phyloP scores from a whole-genome alignment of 2,329 filamentous ascomycete species.

The Trichoderma afroharzianum region DNA sequence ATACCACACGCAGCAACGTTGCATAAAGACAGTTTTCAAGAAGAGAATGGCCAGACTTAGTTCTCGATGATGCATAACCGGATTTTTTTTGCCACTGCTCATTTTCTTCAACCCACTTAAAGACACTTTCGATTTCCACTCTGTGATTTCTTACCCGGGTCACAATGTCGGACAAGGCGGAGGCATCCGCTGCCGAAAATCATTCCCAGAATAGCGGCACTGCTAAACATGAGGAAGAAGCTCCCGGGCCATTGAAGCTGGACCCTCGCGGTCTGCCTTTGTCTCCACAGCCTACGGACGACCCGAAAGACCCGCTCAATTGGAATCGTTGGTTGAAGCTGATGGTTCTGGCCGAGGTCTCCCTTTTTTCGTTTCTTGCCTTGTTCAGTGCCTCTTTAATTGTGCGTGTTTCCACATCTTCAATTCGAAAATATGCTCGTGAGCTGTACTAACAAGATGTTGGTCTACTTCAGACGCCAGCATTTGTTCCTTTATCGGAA shows the following conservation, averaged over 20 bases:
- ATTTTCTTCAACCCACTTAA: neutral
- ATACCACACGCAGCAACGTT: neutral
- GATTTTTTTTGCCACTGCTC: neutral
- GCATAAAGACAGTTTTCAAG: neutral
- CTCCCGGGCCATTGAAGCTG: neutral
- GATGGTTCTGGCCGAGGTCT: slow-evolving; percentile 8
- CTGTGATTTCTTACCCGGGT: neutral
- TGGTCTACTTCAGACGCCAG: neutral
- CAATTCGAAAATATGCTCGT: neutral
- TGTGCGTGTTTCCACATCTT: neutral
- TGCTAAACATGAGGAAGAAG: slow-evolving; percentile 4
- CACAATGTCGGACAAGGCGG: neutral
- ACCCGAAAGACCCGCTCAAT: slow-evolving; percentile 11
- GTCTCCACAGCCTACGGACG: slow-evolving; percentile 2
- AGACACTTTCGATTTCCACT: neutral
- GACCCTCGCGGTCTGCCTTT: slow-evolving; percentile 6
- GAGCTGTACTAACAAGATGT: neutral
- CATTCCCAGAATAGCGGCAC: neutral
- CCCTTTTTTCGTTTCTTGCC: slow-evolving; percentile 6
- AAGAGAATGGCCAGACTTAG: neutral
- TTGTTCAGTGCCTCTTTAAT: slow-evolving; percentile 12
- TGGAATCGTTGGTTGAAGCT: slow-evolving; percentile 14
- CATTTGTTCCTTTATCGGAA: slow-evolving; percentile 1
- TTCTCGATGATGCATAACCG: neutral
- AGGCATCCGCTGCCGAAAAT: neutral